phyloP scores from a whole-genome alignment of 495 filamentous ascomycete genomes.

The Haplographium delicatum region DNA sequence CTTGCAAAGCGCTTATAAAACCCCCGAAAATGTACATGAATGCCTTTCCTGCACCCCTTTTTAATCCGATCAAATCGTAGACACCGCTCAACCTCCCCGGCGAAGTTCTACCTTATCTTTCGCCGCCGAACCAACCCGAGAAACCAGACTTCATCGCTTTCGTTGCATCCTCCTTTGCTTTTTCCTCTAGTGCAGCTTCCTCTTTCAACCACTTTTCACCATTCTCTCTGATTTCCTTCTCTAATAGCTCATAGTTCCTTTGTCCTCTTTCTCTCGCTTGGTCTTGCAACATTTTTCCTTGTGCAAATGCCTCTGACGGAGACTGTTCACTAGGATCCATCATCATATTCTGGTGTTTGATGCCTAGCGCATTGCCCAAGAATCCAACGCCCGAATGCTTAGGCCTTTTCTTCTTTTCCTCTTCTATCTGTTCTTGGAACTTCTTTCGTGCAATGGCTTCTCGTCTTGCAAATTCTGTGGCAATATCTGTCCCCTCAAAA shows the following conservation, averaged over 20 bases:
- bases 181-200: constrained; percentile 79
- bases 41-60: constrained; percentile 1
- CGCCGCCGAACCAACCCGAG: constrained; percentile 38
- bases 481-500: constrained; percentile 80
- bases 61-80: no score
- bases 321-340: constrained; percentile 53
- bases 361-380: constrained; percentile 64
- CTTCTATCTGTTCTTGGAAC: constrained; percentile 71
- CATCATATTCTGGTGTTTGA: constrained; percentile 56
- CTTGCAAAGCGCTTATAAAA: constrained; percentile 1
- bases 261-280: constrained; percentile 86
- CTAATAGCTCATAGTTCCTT: constrained; percentile 80
- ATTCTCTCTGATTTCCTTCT: constrained; percentile 84
- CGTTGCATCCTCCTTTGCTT: constrained; percentile 82
- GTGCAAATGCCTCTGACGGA: constrained; percentile 64
- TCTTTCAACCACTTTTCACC: constrained; percentile 92
- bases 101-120: neutral
- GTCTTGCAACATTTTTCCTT: constrained; percentile 95
- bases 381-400: constrained; percentile 50
- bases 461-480: constrained; percentile 81
- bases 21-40: constrained; percentile 12
- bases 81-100: no score
- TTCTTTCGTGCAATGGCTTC: constrained; percentile 76
- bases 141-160: constrained; percentile 62
- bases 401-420: constrained; percentile 56